A percentile compares a stretch with the other conserved stretches of the same genome.
Conservation (phyloP, 2,329 filamentous ascomycete species). For the Akanthomyces muscarius region DNA sequence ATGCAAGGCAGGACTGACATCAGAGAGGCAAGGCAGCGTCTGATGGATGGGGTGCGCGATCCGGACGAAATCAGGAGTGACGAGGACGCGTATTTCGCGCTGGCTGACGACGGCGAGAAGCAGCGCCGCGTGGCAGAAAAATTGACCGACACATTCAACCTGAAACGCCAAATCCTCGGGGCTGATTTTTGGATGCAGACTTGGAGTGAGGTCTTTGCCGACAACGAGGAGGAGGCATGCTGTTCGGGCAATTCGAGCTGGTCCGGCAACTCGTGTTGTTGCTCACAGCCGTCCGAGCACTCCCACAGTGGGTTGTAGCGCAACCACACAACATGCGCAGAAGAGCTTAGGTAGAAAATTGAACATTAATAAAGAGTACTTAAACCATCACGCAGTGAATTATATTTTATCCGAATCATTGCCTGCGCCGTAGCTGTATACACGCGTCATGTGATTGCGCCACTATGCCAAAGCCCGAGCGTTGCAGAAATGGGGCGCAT, state of each 20-base stretch:
- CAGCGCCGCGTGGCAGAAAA: neutral
- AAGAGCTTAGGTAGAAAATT: too few species aligned
- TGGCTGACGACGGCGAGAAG: neutral
- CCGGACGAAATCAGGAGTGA: neutral
- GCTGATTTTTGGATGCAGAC: neutral
- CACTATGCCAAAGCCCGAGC: neutral
- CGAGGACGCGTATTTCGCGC: neutral
- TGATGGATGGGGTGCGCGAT: neutral
- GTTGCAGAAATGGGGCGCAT: constrained; percentile 4
- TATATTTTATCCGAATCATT: neutral
- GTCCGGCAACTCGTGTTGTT: too few species aligned
- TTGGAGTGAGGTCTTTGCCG: neutral
- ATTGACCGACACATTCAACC: neutral
- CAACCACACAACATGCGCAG: too few species aligned
- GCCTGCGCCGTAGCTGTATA: too few species aligned
- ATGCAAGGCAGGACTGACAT: neutral
- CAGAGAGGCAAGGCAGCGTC: neutral
- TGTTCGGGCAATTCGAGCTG: too few species aligned
- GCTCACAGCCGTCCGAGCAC: too few species aligned
- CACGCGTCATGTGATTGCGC: constrained; percentile 7
- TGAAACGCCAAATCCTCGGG: neutral
- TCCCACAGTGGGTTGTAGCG: too few species aligned
- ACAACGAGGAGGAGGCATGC: neutral
- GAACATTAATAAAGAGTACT: too few species aligned
- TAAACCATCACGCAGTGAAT: neutral